phyloP scores from a whole-genome alignment of 345 rosid genomes.

The Hypericum androsaemum region DNA sequence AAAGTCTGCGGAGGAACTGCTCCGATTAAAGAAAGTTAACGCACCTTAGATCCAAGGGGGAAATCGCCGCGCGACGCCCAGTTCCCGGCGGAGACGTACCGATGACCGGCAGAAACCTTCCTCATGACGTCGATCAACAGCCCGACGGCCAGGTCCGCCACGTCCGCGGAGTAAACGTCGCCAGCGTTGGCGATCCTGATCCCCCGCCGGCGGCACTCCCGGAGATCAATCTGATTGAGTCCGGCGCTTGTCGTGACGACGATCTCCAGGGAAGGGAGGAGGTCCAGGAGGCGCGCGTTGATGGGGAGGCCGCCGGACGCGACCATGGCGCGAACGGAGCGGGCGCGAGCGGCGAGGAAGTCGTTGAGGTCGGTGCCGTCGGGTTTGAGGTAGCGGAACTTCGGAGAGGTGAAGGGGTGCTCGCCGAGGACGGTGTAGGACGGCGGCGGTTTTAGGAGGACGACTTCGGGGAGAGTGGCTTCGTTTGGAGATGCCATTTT shows the following conservation, averaged over 20 bases:
- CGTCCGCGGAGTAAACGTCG: slow-evolving; percentile 34
- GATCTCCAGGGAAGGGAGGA: slow-evolving; percentile 13
- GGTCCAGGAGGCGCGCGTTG: too few relatives aligned
- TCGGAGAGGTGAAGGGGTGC: too few relatives aligned
- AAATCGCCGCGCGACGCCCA: slow-evolving; percentile 18
- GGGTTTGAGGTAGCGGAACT: too few relatives aligned
- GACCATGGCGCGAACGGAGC: too few relatives aligned
- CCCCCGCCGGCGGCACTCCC: slow-evolving; percentile 51
- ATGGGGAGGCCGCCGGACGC: too few relatives aligned
- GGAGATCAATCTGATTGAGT: slow-evolving; percentile 42
- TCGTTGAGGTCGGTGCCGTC: too few relatives aligned
- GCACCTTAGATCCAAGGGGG: slow-evolving; percentile 16
- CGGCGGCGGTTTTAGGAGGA: background rate
- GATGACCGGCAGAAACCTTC: slow-evolving; percentile 31
- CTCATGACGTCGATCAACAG: slow-evolving; percentile 46
- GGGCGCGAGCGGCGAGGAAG: too few relatives aligned
- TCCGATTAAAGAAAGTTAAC: background rate
- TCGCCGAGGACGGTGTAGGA: too few relatives aligned
- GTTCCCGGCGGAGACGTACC: slow-evolving; percentile 7
- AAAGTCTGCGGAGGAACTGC: background rate
- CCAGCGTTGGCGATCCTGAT: slow-evolving; percentile 38
- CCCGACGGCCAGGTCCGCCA: slow-evolving; percentile 52
- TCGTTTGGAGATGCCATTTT: background rate
- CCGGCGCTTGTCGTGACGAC: slow-evolving; percentile 44
- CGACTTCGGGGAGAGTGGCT: slow-evolving; percentile 9